phyloP scores from a whole-genome alignment of 345 rosid species.

The Geranium brycei region DNA sequence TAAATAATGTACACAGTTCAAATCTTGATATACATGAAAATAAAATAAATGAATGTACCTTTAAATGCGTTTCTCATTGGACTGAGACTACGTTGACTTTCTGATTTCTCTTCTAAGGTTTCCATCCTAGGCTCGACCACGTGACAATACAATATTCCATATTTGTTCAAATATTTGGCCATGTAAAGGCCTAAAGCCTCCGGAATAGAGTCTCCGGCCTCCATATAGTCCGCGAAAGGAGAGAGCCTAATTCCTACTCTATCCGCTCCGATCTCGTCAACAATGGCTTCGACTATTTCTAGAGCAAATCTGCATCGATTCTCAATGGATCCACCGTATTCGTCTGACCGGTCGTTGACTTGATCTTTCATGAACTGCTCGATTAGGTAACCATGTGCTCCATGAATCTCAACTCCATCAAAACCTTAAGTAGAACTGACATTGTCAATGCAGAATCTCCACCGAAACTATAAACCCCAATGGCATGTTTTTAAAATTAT shows the following conservation, averaged over 20 bases:
- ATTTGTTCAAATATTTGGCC: conserved; percentile 45
- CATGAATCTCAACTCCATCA: conserved; percentile 72
- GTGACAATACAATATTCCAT: conserved; percentile 48
- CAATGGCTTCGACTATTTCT: conserved; percentile 52
- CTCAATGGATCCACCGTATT: conserved; percentile 55
- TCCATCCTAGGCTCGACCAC: conserved; percentile 57
- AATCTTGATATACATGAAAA: too few species aligned
- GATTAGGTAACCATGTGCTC: conserved; percentile 53
- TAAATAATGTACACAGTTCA: too few species aligned
- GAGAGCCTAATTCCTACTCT: conserved; percentile 43
- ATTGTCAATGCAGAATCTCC: too few species aligned
- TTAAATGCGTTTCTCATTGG: conserved; percentile 58
- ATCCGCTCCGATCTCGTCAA: conserved; percentile 26
- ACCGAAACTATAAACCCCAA: too few species aligned
- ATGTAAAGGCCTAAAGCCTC: conserved; percentile 47
- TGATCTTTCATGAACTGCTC: conserved; percentile 68
- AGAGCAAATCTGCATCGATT: conserved; percentile 53
- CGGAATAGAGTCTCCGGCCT: conserved; percentile 56
- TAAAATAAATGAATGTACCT: conserved; percentile 26
- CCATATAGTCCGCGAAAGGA: conserved; percentile 36
- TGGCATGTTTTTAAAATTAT: too few species aligned
- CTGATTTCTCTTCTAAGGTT: conserved; percentile 12
- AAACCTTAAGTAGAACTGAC: conserved; percentile 20
- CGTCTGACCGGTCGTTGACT: conserved; percentile 57
- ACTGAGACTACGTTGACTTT: conserved; percentile 23